Percentiles rank a stretch among this genome's conserved stretches.
Evolutionary conservation across 1,139 yeast species (phyloP).

Genomic region (Trichomonascaceae sp.): DNA sequence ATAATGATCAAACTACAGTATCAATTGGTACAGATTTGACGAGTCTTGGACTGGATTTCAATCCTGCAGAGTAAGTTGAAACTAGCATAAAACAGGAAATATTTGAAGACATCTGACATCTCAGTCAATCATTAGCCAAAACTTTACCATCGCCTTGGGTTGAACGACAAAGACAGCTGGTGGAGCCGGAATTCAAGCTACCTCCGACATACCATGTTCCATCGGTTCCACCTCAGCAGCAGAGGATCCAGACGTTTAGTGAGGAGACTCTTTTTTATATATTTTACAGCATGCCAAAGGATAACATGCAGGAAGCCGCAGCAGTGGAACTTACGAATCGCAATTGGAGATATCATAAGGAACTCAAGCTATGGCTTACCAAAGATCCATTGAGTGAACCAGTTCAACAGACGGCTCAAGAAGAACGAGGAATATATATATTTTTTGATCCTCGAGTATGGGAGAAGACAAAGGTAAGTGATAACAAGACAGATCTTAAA

Average conservation of each 20-base stretch:
- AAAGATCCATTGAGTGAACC: slow-evolving; percentile 92
- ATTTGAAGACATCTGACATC: slow-evolving; percentile 10
- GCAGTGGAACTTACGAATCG: slow-evolving; percentile 81
- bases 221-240: slow-evolving; percentile 55
- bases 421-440: slow-evolving; percentile 92
- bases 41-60: slow-evolving; percentile 64
- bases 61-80: slow-evolving; percentile 28
- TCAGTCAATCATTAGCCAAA: slow-evolving; percentile 48
- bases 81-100: not conserved
- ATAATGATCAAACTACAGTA: slow-evolving; percentile 57
- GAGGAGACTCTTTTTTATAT: slow-evolving; percentile 93
- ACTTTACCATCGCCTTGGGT: slow-evolving; percentile 93
- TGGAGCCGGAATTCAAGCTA: slow-evolving; percentile 70
- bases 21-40: slow-evolving; percentile 83
- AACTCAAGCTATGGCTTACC: slow-evolving; percentile 92
- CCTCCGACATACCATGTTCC: slow-evolving; percentile 54
- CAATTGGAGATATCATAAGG: slow-evolving; percentile 97
- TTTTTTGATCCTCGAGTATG: slow-evolving; percentile 95
- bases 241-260: slow-evolving; percentile 66
- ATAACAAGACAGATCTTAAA: not conserved
- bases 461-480: slow-evolving; percentile 69
- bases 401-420: slow-evolving; percentile 71
- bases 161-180: slow-evolving; percentile 82
- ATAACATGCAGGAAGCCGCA: slow-evolving; percentile 87
- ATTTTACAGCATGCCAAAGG: slow-evolving; percentile 90